Evolutionary conservation across 2,329 filamentous ascomycete species (phyloP).

Genomic region (Dactylonectria macrodidyma): DNA sequence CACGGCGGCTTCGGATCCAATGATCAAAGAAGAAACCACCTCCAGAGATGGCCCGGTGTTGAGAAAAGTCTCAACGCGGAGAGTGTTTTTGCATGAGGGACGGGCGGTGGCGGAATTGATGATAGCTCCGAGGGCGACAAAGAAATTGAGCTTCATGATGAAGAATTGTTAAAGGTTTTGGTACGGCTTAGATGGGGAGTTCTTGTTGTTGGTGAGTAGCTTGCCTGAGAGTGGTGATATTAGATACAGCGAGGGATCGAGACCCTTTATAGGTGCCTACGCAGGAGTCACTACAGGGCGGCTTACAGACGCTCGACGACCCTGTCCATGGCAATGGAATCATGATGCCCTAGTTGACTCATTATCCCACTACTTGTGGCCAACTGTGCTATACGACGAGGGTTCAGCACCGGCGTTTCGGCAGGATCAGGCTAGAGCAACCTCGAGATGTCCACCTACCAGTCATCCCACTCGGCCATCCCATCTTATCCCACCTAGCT

Average conservation of each 20-base stretch:
- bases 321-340: not conserved
- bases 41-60: slow-evolving; percentile 24
- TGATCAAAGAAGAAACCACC: slow-evolving; percentile 34
- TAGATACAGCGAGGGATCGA: not conserved
- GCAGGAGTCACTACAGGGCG: not conserved
- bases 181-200: not conserved
- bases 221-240: not conserved
- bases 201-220: not conserved
- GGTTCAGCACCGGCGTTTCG: not conserved
- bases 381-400: not conserved
- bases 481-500: not conserved
- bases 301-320: not conserved
- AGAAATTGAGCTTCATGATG: slow-evolving; percentile 1
- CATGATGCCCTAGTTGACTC: not conserved
- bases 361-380: not conserved
- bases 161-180: not conserved
- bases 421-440: not conserved
- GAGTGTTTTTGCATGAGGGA: not conserved
- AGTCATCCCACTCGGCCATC: not conserved
- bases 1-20: slow-evolving; percentile 32
- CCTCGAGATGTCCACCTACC: not conserved
- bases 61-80: slow-evolving; percentile 26
- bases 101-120: not conserved
- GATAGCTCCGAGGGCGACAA: not conserved
- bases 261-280: not conserved